These are phyloP conservation scores for Allium sativum DNA, from an alignment of 106 monocot genomes.

Conservation along the genomic window DNA sequence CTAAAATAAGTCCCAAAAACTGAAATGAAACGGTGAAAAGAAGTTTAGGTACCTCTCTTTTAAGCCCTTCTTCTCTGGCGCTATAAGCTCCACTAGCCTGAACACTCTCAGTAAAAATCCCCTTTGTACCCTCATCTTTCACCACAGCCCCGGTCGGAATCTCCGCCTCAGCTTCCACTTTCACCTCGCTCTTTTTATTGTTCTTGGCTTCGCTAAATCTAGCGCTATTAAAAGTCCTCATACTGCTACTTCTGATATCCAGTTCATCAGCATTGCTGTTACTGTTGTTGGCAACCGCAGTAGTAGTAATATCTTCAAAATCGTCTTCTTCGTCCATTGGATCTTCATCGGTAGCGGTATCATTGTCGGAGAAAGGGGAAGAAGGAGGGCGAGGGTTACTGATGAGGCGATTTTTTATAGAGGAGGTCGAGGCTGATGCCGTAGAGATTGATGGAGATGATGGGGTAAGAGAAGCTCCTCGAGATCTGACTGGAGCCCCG, in stretches of 20 bases:
- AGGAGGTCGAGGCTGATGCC: too few species aligned
- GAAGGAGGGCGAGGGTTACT: constrained; percentile 27
- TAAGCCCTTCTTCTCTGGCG: constrained; percentile 89
- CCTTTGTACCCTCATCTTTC: constrained; percentile 83
- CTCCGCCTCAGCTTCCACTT: constrained; percentile 14
- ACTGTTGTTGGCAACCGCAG: constrained; percentile 29
- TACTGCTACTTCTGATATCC: constrained; percentile 11
- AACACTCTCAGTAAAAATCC: constrained; percentile 94
- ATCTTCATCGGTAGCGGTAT: constrained; percentile 34
- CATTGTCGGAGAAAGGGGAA: constrained; percentile 41
- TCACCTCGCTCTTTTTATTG: constrained; percentile 28
- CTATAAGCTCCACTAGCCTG: constrained; percentile 95
- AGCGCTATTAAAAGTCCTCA: constrained; percentile 68
- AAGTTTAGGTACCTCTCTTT: constrained; percentile 52
- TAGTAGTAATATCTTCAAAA: constrained; percentile 42
- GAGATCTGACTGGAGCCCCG: too few species aligned
- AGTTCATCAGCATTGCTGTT: constrained; percentile 3
- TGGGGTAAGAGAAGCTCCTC: too few species aligned
- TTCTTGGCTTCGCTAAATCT: constrained; percentile 31
- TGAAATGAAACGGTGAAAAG: too few species aligned
- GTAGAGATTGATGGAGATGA: too few species aligned
- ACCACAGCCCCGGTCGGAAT: constrained; percentile 38
- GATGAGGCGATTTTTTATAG: background rate
- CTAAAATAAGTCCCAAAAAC: too few species aligned
- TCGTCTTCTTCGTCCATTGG: constrained; percentile 47